Percentiles rank a stretch among this genome's conserved stretches.
These are phyloP conservation scores for Cyberlindnera petersonii DNA, from an alignment of 805 yeast genomes.

Conservation along the genomic window DNA sequence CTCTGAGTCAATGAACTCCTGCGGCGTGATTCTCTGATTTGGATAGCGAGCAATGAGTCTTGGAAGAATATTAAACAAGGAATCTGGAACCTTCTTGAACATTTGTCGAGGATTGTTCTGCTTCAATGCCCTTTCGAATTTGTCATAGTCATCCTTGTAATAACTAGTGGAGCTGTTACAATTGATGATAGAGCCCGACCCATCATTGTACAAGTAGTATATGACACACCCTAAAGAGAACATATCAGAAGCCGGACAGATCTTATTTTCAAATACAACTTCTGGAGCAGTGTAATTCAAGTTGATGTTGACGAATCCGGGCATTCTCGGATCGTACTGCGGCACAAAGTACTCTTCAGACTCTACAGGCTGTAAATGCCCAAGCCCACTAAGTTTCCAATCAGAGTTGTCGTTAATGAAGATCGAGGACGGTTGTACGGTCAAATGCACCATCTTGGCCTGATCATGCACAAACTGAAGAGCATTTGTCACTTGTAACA, in stretches of 20 bases:
- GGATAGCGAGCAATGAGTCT: constrained; percentile 55
- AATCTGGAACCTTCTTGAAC: constrained; percentile 57
- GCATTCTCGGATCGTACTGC: constrained; percentile 72
- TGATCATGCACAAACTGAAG: constrained; percentile 77
- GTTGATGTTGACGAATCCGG: constrained; percentile 64
- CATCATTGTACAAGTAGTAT: constrained; percentile 58
- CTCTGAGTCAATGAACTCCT: constrained; percentile 64
- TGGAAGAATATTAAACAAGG: constrained; percentile 44
- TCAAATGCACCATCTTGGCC: constrained; percentile 71
- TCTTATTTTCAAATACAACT: constrained; percentile 57
- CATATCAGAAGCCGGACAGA: constrained; percentile 70
- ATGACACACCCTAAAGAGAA: constrained; percentile 82
- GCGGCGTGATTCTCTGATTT: constrained; percentile 52
- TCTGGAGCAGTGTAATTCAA: constrained; percentile 85
- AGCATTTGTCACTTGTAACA: constrained; percentile 73
- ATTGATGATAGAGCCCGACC: constrained; percentile 44
- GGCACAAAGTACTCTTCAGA: constrained; percentile 61
- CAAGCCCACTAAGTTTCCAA: constrained; percentile 88
- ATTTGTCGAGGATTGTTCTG: constrained; percentile 35
- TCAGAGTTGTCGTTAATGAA: constrained; percentile 81
- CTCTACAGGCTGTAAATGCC: constrained; percentile 45
- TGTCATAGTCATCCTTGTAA: constrained; percentile 52
- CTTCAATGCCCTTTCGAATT: constrained; percentile 45
- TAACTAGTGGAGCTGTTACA: constrained; percentile 55
- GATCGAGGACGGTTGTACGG: constrained; percentile 73